Evolutionary conservation across 495 filamentous ascomycete species (phyloP).

Genomic region (Podospora bellae-mahoneyi): DNA sequence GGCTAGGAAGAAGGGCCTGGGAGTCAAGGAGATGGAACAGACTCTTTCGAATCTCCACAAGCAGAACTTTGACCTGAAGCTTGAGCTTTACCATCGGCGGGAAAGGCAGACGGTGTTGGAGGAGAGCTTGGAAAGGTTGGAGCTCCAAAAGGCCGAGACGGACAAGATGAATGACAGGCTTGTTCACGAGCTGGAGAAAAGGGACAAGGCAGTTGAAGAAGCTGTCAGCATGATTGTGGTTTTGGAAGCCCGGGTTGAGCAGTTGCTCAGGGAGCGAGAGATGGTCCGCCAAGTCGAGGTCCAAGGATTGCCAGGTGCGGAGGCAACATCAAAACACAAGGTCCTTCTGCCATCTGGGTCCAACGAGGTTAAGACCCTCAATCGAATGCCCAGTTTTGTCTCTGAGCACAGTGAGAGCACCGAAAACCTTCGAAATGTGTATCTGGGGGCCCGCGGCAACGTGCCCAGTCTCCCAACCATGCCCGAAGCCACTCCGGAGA

Average conservation of each 20-base stretch:
- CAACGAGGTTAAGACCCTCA: conserved; percentile 31
- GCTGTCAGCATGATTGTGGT: conserved; percentile 76
- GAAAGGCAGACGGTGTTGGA: conserved; percentile 54
- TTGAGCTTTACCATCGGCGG: conserved; percentile 75
- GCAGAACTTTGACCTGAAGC: conserved; percentile 86
- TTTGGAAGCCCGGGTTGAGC: conserved; percentile 64
- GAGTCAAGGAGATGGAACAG: conserved; percentile 48
- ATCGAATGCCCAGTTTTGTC: conserved; percentile 64
- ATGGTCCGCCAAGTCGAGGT: conserved; percentile 41
- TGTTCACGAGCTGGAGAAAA: conserved; percentile 65
- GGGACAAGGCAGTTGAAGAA: conserved; percentile 75
- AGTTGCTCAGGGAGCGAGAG: conserved; percentile 45
- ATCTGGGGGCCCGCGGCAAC: conserved; percentile 46
- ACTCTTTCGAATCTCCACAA: conserved; percentile 65
- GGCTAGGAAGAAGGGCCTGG: conserved; percentile 43
- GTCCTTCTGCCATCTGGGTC: conserved; percentile 18
- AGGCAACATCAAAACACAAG: conserved; percentile 22
- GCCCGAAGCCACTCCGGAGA: conserved; percentile 36
- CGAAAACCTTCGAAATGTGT: conserved; percentile 62
- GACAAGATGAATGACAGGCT: conserved; percentile 66
- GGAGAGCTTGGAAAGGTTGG: conserved; percentile 58
- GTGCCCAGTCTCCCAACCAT: conserved; percentile 39
- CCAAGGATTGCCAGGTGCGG: conserved; percentile 30
- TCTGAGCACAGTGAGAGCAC: conserved; percentile 59
- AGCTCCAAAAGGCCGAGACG: conserved; percentile 48